Conservation (phyloP, 2,329 filamentous ascomycete species). For the Thermomyces lanuginosus region DNA sequence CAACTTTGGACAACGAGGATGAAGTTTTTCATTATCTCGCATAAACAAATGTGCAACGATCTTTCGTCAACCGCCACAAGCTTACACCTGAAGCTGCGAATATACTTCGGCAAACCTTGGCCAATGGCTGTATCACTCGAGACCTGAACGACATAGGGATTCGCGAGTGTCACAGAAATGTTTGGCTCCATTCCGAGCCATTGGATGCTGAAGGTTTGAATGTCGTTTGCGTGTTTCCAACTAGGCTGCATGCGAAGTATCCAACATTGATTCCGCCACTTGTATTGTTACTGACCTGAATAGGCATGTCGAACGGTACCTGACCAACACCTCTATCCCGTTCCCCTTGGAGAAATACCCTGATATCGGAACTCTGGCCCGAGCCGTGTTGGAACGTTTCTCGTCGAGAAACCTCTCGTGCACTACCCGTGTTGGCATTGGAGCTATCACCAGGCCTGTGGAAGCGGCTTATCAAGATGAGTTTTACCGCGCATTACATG, state of each 20-base stretch:
- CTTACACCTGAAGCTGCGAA: slow-evolving; percentile 4
- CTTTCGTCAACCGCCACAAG: slow-evolving; percentile 1
- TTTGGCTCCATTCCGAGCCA: slow-evolving; percentile 6
- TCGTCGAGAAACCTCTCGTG: slow-evolving; percentile 4
- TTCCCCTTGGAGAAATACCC: slow-evolving; percentile 7
- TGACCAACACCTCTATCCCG: slow-evolving; percentile 2
- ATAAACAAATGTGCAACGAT: slow-evolving; percentile 4
- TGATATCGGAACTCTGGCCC: slow-evolving; percentile 3
- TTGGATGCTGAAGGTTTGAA: slow-evolving; percentile 1
- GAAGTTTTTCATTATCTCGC: slow-evolving; percentile 3
- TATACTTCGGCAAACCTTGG: slow-evolving; percentile 5
- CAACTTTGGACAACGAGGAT: slow-evolving; percentile 3
- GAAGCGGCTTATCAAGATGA: slow-evolving; percentile 8
- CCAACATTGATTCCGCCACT: slow-evolving; percentile 2
- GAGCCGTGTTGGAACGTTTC: slow-evolving; percentile 5
- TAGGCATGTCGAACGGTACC: slow-evolving; percentile 6
- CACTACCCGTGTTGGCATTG: slow-evolving; percentile 3
- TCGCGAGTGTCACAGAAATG: slow-evolving; percentile 4
- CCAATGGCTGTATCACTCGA: slow-evolving; percentile 4
- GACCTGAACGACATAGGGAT: slow-evolving; percentile 5
- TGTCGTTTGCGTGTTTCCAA: slow-evolving; percentile 5
- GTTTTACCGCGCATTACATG: slow-evolving; percentile 5
- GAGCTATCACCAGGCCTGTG: slow-evolving; percentile 2
- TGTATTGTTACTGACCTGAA: slow-evolving; percentile 2
- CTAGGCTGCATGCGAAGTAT: slow-evolving; percentile 6